Evolutionary conservation across 805 yeast genomes (phyloP).

Genomic region (Ogataea pilisensis): DNA sequence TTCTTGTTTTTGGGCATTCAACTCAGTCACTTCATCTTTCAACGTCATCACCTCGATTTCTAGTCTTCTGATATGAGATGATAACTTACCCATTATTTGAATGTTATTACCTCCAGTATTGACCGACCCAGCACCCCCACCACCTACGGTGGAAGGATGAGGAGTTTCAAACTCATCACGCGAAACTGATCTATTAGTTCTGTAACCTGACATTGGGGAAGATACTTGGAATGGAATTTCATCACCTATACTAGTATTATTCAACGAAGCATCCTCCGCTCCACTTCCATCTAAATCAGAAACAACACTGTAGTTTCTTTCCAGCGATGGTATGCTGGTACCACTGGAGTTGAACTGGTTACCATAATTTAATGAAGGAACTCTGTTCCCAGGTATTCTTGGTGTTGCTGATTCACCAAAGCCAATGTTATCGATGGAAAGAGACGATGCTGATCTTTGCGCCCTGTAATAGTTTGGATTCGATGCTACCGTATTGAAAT

Average conservation of each 20-base stretch:
- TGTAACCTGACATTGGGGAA: constrained; percentile 15
- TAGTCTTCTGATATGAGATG: constrained; percentile 69
- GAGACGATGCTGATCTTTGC: constrained; percentile 24
- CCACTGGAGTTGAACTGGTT: not conserved
- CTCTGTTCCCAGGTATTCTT: constrained; percentile 11
- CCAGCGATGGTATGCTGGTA: not conserved
- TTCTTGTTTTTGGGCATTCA: constrained; percentile 54
- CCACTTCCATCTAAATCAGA: not conserved
- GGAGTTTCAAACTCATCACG: constrained; percentile 21
- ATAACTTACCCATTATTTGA: constrained; percentile 71
- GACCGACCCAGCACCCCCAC: constrained; percentile 12
- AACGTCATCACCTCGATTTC: constrained; percentile 71
- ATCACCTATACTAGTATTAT: not conserved
- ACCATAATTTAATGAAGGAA: not conserved
- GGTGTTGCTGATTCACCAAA: constrained; percentile 50
- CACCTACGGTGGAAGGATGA: constrained; percentile 21
- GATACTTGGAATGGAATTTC: constrained; percentile 8
- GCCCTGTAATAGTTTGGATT: constrained; percentile 15
- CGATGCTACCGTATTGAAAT: constrained; percentile 26
- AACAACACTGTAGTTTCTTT: not conserved
- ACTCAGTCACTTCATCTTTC: constrained; percentile 55
- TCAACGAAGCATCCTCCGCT: constrained; percentile 6
- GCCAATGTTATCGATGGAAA: constrained; percentile 31
- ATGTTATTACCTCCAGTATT: constrained; percentile 31
- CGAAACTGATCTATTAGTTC: constrained; percentile 8